phyloP scores from a whole-genome alignment of 2,329 filamentous ascomycete species.

The Lachnellula suecica region DNA sequence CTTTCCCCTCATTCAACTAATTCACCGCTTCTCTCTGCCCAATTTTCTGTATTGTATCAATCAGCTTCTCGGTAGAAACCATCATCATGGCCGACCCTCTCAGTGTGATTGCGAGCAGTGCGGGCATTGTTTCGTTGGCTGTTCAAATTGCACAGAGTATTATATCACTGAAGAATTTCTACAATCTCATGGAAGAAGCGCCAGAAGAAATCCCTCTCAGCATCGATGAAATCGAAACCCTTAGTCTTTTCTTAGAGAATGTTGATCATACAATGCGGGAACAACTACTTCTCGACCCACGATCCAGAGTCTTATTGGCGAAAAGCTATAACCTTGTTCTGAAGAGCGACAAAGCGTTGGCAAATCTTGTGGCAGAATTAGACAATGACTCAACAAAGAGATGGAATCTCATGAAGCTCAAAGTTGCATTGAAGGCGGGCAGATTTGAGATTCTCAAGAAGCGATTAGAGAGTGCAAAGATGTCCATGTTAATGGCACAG shows the following conservation, averaged over 20 bases:
- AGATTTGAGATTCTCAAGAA: not conserved
- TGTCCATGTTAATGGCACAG: slow-evolving; percentile 6
- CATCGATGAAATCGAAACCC: slow-evolving; percentile 6
- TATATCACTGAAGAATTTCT: slow-evolving; percentile 6
- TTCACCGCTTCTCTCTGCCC: too few relatives aligned
- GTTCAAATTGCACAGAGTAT: slow-evolving; percentile 8
- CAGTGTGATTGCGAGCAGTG: slow-evolving; percentile 3
- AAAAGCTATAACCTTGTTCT: slow-evolving; percentile 1
- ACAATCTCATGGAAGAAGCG: slow-evolving; percentile 5
- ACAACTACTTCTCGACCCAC: not conserved
- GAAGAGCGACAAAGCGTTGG: not conserved
- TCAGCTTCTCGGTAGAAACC: too few relatives aligned
- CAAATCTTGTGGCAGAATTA: not conserved
- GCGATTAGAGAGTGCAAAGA: slow-evolving; percentile 6
- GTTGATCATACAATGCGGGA: not conserved
- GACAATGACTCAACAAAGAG: not conserved
- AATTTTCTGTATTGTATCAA: too few relatives aligned
- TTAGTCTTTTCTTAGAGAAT: slow-evolving; percentile 5
- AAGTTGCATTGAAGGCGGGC: slow-evolving; percentile 2
- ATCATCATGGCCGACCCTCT: slow-evolving; percentile 12
- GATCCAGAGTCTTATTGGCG: not conserved
- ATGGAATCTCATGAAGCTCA: not conserved
- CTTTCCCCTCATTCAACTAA: too few relatives aligned
- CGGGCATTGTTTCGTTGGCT: slow-evolving; percentile 7
- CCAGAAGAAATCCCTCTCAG: slow-evolving; percentile 1